Evolutionary conservation across 805 yeast genomes (phyloP).

Genomic region (Ogataea degrootiae): DNA sequence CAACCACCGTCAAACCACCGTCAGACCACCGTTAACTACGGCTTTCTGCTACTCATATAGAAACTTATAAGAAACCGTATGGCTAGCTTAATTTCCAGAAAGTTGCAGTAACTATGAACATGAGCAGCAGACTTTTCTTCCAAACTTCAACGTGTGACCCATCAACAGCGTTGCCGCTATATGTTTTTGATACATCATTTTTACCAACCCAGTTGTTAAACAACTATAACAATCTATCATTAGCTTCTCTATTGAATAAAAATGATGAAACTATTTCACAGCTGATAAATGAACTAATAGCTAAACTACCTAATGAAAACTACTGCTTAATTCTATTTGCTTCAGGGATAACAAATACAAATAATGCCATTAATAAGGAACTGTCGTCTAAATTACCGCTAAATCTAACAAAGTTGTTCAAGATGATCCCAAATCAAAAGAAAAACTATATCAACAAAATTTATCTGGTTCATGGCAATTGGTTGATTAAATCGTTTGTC

Average conservation of each 20-base stretch:
- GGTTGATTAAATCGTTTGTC: slow-evolving; percentile 77
- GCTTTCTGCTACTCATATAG: not conserved
- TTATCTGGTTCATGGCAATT: slow-evolving; percentile 83
- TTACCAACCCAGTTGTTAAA: slow-evolving; percentile 52
- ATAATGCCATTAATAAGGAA: not conserved
- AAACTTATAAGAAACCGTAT: not conserved
- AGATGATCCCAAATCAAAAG: slow-evolving; percentile 51
- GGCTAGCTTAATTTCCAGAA: not conserved
- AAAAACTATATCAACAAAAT: slow-evolving; percentile 55
- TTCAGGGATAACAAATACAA: slow-evolving; percentile 56
- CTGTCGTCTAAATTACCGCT: slow-evolving; percentile 22
- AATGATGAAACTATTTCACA: slow-evolving; percentile 38
- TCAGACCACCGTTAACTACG: too few relatives aligned
- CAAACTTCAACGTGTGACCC: slow-evolving; percentile 64
- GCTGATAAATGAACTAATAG: slow-evolving; percentile 53
- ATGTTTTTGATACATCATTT: slow-evolving; percentile 77
- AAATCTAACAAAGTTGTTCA: slow-evolving; percentile 38
- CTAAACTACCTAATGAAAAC: slow-evolving; percentile 53
- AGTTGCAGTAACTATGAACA: slow-evolving; percentile 28
- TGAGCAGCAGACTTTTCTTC: slow-evolving; percentile 42
- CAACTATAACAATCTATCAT: slow-evolving; percentile 8
- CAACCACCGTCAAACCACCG: too few relatives aligned
- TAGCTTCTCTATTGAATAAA: too few relatives aligned
- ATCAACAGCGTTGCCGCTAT: slow-evolving; percentile 61
- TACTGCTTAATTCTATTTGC: slow-evolving; percentile 74